Evolutionary conservation across 306 rosid genomes (phyloP), one percentile per base, ranked within the genome.

Genomic region (Casuarina cunninghamiana): DNA sequence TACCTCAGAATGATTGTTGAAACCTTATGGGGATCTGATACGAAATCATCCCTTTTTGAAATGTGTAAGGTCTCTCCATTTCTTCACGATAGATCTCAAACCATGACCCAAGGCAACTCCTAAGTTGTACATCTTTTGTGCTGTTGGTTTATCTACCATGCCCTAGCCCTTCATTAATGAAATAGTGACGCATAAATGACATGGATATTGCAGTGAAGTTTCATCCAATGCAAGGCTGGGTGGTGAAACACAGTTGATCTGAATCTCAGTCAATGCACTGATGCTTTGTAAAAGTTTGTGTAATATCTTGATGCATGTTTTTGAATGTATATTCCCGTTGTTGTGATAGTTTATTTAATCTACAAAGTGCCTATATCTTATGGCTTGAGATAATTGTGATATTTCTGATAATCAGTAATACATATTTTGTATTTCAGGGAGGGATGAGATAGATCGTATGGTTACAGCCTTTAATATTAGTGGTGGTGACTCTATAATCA

Each of bases 401-500:
- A 57, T 58, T 7, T 17, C n/a, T 2, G 41, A 10, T 38, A 63
- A 63, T 63, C 45, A 12, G 44, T 37, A 38, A 38, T 63, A 2
- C 4, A 4, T 53, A 1, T 10, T 74, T 43, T 66, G 2, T 75
- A 17, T 42, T 3, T 0, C 6, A 80, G 83, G 83, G 41, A 60
- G 32, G 44, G 53, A 80, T 69, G 79, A 74, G 61, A 80, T 80
- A 54, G 71, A 74, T 45, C n/a, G 46, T 32, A 75, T 80, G 3
- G 79, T 38, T 80, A 37, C 57, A n/a, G 12, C 11, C 42, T 68
- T 80, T 73, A 26, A 37, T 8, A 74, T 80, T 19, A 61, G 69
- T 55, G 79, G 63, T 37, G 77, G 71, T 67, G 71, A 67, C 71
- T 66, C 83, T 35, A 80, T 80, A 55, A 49, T 80, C 53, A 44